Evolutionary conservation across 73 alveolate species (phyloP).

Genomic region (Paramecium primaurelia): DNA sequence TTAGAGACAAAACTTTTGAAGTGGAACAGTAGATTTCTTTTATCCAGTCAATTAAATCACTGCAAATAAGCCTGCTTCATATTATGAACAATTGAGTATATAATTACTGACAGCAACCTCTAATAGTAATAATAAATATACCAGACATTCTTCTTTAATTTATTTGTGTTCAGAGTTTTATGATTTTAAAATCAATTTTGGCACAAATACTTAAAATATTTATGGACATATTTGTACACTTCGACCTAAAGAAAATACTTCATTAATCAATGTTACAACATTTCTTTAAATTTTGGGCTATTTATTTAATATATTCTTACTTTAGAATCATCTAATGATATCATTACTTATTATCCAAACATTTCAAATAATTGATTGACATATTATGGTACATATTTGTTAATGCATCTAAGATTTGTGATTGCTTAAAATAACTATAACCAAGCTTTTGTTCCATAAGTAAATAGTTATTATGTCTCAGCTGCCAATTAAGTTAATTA

Average conservation of each 20-base stretch:
- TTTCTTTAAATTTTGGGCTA: slow-evolving; percentile 17
- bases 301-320: not conserved
- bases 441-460: slow-evolving; percentile 31
- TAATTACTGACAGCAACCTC: not conserved
- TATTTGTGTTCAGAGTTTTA: slow-evolving; percentile 6
- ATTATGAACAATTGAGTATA: not conserved
- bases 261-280: not conserved
- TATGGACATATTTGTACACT: not conserved
- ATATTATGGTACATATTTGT: slow-evolving; percentile 6
- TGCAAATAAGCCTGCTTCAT: slow-evolving; percentile 17
- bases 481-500: not conserved
- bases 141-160: slow-evolving; percentile 13
- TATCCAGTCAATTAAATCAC: not conserved
- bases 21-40: not conserved
- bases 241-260: not conserved
- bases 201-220: not conserved
- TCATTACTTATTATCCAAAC: slow-evolving; percentile 16
- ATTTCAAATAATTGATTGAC: slow-evolving; percentile 6
- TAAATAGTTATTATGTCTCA: not conserved
- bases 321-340: not conserved
- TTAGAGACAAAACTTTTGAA: not conserved
- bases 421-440: not conserved
- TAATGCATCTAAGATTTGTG: not conserved
- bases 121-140: not conserved
- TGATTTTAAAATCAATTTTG: not conserved